Percentiles rank a stretch among this genome's conserved stretches.
These are phyloP conservation scores for Geotrichum aggregatum DNA, from an alignment of 1,139 yeast species.

Conservation along the genomic window DNA sequence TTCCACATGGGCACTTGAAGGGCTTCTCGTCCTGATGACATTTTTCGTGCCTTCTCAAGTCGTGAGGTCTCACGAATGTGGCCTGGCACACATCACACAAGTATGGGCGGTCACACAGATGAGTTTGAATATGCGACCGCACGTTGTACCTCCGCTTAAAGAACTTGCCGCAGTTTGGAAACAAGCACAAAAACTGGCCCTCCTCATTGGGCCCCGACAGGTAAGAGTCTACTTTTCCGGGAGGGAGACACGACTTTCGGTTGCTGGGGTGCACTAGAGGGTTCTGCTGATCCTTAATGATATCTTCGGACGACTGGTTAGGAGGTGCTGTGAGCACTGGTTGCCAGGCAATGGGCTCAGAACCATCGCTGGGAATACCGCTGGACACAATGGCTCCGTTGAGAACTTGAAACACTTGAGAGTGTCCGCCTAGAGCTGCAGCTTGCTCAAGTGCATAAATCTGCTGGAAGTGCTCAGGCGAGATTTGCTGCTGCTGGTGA, in stretches of 20 bases:
- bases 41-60: constrained; percentile 82
- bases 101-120: constrained; percentile 88
- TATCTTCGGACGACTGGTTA: constrained; percentile 34
- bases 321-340: constrained; percentile 39
- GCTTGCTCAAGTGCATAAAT: constrained; percentile 21
- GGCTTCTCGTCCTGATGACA: constrained; percentile 72
- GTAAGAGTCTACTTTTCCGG: constrained; percentile 82
- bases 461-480: constrained; percentile 21
- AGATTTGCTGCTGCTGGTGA: constrained; percentile 19
- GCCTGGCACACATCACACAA: constrained; percentile 55
- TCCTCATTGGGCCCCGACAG: constrained; percentile 76
- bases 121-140: constrained; percentile 96
- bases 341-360: constrained; percentile 35
- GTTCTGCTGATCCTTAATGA: constrained; percentile 34
- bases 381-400: constrained; percentile 13
- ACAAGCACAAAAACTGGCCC: constrained; percentile 63
- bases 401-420: constrained; percentile 19
- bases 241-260: constrained; percentile 66
- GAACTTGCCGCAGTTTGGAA: constrained; percentile 72
- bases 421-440: constrained; percentile 18
- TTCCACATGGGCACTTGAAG: constrained; percentile 83
- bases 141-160: constrained; percentile 89
- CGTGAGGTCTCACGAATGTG: constrained; percentile 85
- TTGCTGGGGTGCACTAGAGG: constrained; percentile 25
- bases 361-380: not conserved